Evolutionary conservation across 1,284 basidiomycete genomes (phyloP).

Genomic region (Tilletia horrida): DNA sequence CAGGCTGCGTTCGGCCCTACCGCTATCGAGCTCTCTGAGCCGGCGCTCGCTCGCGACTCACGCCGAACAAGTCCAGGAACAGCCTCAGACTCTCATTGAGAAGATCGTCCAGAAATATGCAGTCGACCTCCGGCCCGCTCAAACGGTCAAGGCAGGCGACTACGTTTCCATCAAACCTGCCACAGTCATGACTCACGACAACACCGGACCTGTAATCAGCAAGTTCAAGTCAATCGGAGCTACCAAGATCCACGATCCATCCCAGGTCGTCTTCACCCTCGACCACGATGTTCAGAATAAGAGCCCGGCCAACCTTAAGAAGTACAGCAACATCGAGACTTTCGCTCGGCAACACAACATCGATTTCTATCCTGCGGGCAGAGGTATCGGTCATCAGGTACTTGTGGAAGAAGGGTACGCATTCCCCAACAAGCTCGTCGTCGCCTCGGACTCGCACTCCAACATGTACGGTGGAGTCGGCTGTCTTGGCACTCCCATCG

Average conservation of each 20-base stretch:
- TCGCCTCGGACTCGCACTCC: constrained; percentile 93
- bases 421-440: constrained; percentile 53
- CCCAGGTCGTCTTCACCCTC: constrained; percentile 88
- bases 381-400: constrained; percentile 75
- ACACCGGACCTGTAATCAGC: constrained; percentile 94
- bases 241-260: constrained; percentile 74
- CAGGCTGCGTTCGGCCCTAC: neutral
- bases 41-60: constrained; percentile 16
- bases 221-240: constrained; percentile 89
- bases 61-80: neutral
- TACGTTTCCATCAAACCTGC: constrained; percentile 98
- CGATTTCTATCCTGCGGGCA: constrained; percentile 95
- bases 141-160: constrained; percentile 80
- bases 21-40: neutral
- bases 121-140: constrained; percentile 70
- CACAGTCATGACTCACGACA: constrained; percentile 75
- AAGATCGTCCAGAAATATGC: constrained; percentile 98
- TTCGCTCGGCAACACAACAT: constrained; percentile 82
- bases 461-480: constrained; percentile 99
- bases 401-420: constrained; percentile 53
- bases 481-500: constrained; percentile 90
- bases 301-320: constrained; percentile 83
- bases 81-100: constrained; percentile 80
- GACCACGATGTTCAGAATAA: constrained; percentile 99
- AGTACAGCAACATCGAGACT: constrained; percentile 86